Evolutionary conservation across 768 basidiomycete genomes (phyloP), one percentile per base, ranked within the genome.

Genomic region (Mrakia frigida): DNA sequence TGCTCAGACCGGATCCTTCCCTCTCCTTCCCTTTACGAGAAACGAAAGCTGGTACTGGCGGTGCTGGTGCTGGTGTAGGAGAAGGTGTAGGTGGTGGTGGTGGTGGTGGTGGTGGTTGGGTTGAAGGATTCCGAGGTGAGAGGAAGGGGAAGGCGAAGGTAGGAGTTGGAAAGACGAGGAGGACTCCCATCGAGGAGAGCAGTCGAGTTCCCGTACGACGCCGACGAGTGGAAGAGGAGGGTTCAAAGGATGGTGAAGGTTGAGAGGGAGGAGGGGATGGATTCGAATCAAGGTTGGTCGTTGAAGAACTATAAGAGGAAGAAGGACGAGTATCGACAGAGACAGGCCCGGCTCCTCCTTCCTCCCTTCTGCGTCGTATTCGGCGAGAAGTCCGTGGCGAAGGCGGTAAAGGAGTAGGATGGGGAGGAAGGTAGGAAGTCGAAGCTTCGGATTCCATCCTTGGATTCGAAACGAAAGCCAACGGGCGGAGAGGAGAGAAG

Each of bases 11-110:
- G 65, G 65, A 16, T 39, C 37, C 65, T 7, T 35, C 65, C 21
- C 65, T 39, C 65, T 68, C 65, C 65, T 68, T 68, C 37, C 65
- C 65, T 39, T 68, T 68, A 6, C 65, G 65, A 68, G 35, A 39
- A 0, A 39, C 39, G 23, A 37, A 65, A 13, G 31, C 21, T 13
- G 63, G 35, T 35, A 33, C 14, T 31, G 63, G 37, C 37, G 18
- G 63, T 0, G 63, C 2, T 9, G 63, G n/a, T 21, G 31, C 23
- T 23, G 61, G 28, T 37, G 21, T 3, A 2, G 61, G 13, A 37
- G 61, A 2, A n/a, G 59, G 61, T 21, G 2, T 33, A 63, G 61
- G 61, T 21, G n/a, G 18, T 23, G n/a, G 14, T 3, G 61, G 33
- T 23, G 11, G 18, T 23, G 14, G 31, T 13, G 3, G 31, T 28